Evolutionary conservation across 2,329 filamentous ascomycete genomes (phyloP).

Genomic region (Pseudogymnoascus sp.): DNA sequence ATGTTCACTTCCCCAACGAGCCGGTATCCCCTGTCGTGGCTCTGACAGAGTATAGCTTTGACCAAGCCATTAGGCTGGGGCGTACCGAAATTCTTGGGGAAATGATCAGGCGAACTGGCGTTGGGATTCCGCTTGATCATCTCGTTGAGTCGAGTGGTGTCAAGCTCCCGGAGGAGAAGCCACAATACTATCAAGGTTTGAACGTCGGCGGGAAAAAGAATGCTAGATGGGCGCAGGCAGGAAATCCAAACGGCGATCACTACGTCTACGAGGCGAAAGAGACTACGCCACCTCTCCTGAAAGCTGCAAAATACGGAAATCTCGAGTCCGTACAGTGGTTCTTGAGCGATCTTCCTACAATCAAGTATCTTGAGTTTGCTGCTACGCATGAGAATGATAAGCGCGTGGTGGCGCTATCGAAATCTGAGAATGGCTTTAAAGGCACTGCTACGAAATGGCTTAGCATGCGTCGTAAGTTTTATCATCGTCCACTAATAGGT

Average conservation of each 20-base stretch:
- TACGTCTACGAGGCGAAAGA: conserved; percentile 33
- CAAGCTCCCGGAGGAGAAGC: conserved; percentile 49
- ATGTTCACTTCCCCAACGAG: conserved; percentile 23
- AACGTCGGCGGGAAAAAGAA: conserved; percentile 68
- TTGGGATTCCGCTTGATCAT: conserved; percentile 58
- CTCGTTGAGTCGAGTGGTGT: conserved; percentile 58
- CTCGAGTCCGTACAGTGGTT: conserved; percentile 71
- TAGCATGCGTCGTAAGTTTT: conserved; percentile 45
- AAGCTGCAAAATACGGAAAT: conserved; percentile 46
- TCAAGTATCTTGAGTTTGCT: conserved; percentile 61
- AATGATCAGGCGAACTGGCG: conserved; percentile 57
- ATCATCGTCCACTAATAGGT: conserved; percentile 4
- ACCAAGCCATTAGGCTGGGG: conserved; percentile 36
- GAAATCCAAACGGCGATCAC: conserved; percentile 44
- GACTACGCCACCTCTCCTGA: conserved; percentile 49
- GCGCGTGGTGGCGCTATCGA: conserved; percentile 51
- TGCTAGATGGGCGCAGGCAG: conserved; percentile 63
- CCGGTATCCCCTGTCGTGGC: conserved; percentile 28
- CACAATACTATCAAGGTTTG: conserved; percentile 67
- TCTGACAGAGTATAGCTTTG: conserved; percentile 36
- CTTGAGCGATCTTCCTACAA: conserved; percentile 58
- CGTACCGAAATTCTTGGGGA: conserved; percentile 50
- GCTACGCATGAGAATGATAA: conserved; percentile 51
- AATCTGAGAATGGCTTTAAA: conserved; percentile 54
- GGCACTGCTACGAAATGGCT: conserved; percentile 55